Conservation (phyloP, 371 early-diverging fungal genomes). For the Gilbertella persicaria region DNA sequence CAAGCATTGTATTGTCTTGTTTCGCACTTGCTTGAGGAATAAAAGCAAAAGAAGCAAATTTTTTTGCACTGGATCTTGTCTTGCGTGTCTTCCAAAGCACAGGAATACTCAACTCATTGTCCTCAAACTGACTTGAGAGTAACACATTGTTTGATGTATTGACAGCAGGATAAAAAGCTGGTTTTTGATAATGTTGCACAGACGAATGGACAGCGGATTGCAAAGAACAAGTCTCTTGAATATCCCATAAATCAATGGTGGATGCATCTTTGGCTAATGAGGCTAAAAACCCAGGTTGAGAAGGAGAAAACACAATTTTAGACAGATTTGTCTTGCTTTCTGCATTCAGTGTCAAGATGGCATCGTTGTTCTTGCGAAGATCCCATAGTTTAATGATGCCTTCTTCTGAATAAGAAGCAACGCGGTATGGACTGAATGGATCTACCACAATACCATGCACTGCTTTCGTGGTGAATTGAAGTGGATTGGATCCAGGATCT, state of each 20-base stretch:
- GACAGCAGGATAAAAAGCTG: not conserved
- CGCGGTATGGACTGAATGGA: constrained; percentile 70
- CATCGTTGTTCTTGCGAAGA: constrained; percentile 63
- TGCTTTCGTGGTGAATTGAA: constrained; percentile 71
- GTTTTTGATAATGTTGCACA: not conserved
- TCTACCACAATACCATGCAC: constrained; percentile 72
- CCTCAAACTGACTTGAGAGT: constrained; percentile 2
- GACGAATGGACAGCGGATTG: constrained; percentile 25
- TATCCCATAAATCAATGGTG: constrained; percentile 64
- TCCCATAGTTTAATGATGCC: constrained; percentile 82
- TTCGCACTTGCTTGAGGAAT: constrained; percentile 43
- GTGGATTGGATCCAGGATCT: constrained; percentile 31
- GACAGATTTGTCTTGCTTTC: constrained; percentile 47
- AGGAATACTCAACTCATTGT: constrained; percentile 52
- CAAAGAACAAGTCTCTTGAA: constrained; percentile 54
- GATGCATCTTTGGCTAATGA: constrained; percentile 63
- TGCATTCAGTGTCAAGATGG: constrained; percentile 44
- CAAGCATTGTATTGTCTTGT: constrained; percentile 35
- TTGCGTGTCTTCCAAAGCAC: constrained; percentile 67
- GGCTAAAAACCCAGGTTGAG: constrained; percentile 66
- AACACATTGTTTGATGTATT: not conserved
- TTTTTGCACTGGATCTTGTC: constrained; percentile 48
- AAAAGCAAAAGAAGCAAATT: constrained; percentile 64
- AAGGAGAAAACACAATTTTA: constrained; percentile 65
- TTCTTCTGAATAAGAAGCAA: constrained; percentile 77